Base-by-base conservation (phyloP, 495 filamentous ascomycete genomes). In the Lasiosphaeria miniovina region DNA sequence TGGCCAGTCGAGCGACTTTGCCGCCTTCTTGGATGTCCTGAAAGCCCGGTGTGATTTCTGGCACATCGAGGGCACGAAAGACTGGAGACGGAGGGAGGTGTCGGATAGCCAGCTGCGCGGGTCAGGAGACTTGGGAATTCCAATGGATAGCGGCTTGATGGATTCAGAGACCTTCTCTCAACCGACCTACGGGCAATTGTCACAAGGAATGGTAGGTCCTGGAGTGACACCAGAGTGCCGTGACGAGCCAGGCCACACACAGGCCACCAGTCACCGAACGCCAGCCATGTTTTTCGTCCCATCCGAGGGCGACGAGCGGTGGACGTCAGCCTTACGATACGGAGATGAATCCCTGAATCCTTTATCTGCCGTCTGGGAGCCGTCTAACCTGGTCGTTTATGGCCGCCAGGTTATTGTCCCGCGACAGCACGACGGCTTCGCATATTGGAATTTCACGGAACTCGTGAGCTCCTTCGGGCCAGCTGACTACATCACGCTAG, bases 401-500 rank as follows among this genome's bases (percentile, higher is more conserved):
- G 84, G 84, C 32, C 81, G 88, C 31, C 71, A 68, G 1, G 66
- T 90, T 12, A 61, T 62, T 36, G 72, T 90, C 43, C 81, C 84
- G 9, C 71, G 71, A 7, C 75, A 80, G 31, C 66, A 76, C 50
- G 58, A 68, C 14, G 82, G 83, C 15, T 66, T 80, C 11, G 74
- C 82, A 3, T 67, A 70, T 38, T 88, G 84, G 82, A 76, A 78
- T 33, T 90, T 90, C 61, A 46, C 65, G 35, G 79, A 85, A 36
- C 80, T 90, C 6, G 88, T 85, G 53, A 70, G 71, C 6, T 70
- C 72, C 6, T 79, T 89, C 32, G 88, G 87, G 0, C 85, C 86
- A 38, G 87, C 88, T 24, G 88, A 90, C 72, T 90, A 89, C 71
- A 84, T 88, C 55, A 86, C 84, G 7, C 74, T 90, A 57, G 86